phyloP scores from a whole-genome alignment of 139 green algal species.

The Coccomyxa sp. region DNA sequence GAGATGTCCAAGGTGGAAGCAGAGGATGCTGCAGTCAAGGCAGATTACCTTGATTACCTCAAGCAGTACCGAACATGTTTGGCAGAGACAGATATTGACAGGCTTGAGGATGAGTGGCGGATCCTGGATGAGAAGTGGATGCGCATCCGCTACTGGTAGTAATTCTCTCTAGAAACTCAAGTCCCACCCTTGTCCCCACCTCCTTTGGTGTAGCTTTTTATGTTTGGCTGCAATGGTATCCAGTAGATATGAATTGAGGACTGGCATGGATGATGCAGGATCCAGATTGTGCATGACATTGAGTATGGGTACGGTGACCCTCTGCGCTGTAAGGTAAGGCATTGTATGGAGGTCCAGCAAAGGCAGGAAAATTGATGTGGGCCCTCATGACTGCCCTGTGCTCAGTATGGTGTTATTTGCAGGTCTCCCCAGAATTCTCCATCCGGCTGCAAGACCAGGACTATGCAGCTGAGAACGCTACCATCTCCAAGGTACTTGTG shows the following conservation, averaged over 20 bases:
- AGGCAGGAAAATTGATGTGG: background rate
- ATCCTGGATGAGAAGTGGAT: conserved; percentile 12
- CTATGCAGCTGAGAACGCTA: background rate
- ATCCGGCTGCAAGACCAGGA: conserved; percentile 1
- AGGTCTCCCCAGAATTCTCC: conserved; percentile 14
- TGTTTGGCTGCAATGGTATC: too few species aligned
- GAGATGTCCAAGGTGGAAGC: too few species aligned
- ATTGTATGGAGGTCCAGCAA: background rate
- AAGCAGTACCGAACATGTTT: conserved; percentile 7
- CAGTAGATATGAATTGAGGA: too few species aligned
- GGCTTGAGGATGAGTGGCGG: conserved; percentile 7
- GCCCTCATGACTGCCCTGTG: background rate
- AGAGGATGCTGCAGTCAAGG: too few species aligned
- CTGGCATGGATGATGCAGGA: background rate
- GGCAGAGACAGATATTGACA: conserved; percentile 15
- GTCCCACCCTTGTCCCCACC: too few species aligned
- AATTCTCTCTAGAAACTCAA: background rate
- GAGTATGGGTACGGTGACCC: conserved; percentile 18
- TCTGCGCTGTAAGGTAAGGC: conserved; percentile 11
- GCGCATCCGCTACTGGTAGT: background rate
- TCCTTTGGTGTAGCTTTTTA: too few species aligned
- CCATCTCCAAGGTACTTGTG: conserved; percentile 6
- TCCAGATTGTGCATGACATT: conserved; percentile 13
- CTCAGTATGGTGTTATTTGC: background rate
- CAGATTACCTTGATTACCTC: conserved; percentile 1